Percentiles rank a stretch among this genome's conserved stretches.
phyloP scores from a whole-genome alignment of 2,329 filamentous ascomycete genomes.

The Colletotrichum sp. region DNA sequence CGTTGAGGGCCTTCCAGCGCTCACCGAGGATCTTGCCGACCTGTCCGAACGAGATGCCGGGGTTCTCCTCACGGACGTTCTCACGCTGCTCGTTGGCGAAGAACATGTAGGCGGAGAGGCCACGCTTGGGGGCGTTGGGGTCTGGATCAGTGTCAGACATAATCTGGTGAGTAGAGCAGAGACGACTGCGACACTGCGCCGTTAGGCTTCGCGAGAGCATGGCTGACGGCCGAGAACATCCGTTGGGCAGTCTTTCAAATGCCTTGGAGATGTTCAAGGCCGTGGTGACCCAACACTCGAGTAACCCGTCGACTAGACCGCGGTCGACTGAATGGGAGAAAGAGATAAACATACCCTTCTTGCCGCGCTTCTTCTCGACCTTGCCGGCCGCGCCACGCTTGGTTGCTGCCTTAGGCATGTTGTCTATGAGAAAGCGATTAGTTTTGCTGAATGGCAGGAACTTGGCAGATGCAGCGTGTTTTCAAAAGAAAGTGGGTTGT shows the following conservation, averaged over 20 bases:
- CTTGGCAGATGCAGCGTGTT: not conserved
- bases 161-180: not conserved
- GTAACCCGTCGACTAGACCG: too few species aligned
- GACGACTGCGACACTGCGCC: not conserved
- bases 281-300: not conserved
- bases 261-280: not conserved
- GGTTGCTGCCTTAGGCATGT: constrained; percentile 64
- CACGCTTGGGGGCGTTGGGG: constrained; percentile 98
- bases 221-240: not conserved
- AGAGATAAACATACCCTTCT: constrained; percentile 60
- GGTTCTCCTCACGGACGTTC: constrained; percentile 97
- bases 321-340: not conserved
- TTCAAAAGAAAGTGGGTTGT: not conserved
- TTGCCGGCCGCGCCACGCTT: constrained; percentile 58
- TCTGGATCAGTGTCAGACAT: constrained; percentile 56
- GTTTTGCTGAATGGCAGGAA: constrained; percentile 22
- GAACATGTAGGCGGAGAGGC: constrained; percentile 99
- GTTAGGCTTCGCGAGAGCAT: not conserved
- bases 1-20: constrained; percentile 96
- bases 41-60: constrained; percentile 95
- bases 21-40: constrained; percentile 98
- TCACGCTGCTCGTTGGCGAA: constrained; percentile 99
- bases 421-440: constrained; percentile 36
- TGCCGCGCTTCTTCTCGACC: constrained; percentile 60
- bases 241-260: not conserved